Evolutionary conservation across 352 stramenopile species (phyloP).

Genomic region (Hyaloperonospora arabidopsidis): DNA sequence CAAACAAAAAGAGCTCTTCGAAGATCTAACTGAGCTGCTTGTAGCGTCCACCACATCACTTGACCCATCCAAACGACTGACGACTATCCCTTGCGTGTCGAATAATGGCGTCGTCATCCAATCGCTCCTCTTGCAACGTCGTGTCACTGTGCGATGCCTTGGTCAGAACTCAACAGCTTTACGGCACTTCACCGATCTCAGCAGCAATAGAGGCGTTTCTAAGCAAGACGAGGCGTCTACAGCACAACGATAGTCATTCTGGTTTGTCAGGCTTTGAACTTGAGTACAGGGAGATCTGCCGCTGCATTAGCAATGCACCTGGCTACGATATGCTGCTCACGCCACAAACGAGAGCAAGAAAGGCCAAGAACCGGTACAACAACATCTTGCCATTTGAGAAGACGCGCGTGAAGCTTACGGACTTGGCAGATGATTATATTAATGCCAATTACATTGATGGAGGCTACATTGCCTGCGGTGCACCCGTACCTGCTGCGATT

Average conservation of each 20-base stretch:
- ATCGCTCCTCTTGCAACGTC: slow-evolving; percentile 8
- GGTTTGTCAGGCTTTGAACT: slow-evolving; percentile 40
- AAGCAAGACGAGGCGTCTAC: slow-evolving; percentile 29
- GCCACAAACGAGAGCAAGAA: slow-evolving; percentile 57
- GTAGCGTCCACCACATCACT: background rate
- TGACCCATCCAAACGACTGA: background rate
- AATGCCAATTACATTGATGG: slow-evolving; percentile 61
- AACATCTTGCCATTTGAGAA: slow-evolving; percentile 72
- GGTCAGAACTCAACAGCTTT: background rate
- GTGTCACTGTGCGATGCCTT: slow-evolving; percentile 13
- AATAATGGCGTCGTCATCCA: slow-evolving; percentile 15
- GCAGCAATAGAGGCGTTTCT: slow-evolving; percentile 24
- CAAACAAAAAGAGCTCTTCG: background rate
- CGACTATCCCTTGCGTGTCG: slow-evolving; percentile 1
- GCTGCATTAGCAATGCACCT: slow-evolving; percentile 44
- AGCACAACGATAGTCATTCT: slow-evolving; percentile 20
- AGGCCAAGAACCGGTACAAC: slow-evolving; percentile 67
- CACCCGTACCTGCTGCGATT: slow-evolving; percentile 54
- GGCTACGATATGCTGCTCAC: slow-evolving; percentile 51
- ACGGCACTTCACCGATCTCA: background rate
- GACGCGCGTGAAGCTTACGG: slow-evolving; percentile 50
- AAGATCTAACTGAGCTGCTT: too few relatives aligned
- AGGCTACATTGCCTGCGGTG: slow-evolving; percentile 70
- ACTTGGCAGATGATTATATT: slow-evolving; percentile 48
- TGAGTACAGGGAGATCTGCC: slow-evolving; percentile 63